Evolutionary conservation across 163 green algal genomes (phyloP).

Genomic region (Coccomyxa subellipsoidea): DNA sequence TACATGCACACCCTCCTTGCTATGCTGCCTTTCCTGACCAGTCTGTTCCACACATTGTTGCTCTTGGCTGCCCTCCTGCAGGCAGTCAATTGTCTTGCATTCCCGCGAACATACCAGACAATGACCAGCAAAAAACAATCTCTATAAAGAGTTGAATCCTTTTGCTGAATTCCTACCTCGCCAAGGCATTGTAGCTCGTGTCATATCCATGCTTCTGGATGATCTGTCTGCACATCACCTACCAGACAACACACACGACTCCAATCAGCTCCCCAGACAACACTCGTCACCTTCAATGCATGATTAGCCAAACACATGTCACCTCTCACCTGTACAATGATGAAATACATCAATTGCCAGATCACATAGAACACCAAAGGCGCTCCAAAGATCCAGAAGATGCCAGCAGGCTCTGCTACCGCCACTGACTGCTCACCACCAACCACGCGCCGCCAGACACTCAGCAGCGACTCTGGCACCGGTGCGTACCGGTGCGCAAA

Average conservation of each 20-base stretch:
- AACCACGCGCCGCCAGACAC: neutral
- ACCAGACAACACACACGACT: neutral
- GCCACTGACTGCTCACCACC: neutral
- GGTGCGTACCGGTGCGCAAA: slow-evolving; percentile 38
- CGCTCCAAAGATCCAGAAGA: slow-evolving; percentile 37
- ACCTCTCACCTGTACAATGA: slow-evolving; percentile 55
- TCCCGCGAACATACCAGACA: no score
- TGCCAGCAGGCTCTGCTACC: neutral
- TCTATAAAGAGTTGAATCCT: no score
- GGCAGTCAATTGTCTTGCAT: no score
- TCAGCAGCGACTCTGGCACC: neutral
- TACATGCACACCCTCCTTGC: slow-evolving; percentile 48
- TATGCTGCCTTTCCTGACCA: slow-evolving; percentile 55
- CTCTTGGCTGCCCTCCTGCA: slow-evolving; percentile 43
- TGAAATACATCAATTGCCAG: slow-evolving; percentile 64
- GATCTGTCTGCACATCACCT: slow-evolving; percentile 42
- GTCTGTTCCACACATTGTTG: slow-evolving; percentile 55
- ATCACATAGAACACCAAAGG: slow-evolving; percentile 54
- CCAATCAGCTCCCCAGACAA: no score
- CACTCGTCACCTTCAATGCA: no score
- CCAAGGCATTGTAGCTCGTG: slow-evolving; percentile 64
- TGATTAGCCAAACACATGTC: neutral
- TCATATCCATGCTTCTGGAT: slow-evolving; percentile 50
- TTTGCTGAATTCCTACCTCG: slow-evolving; percentile 26
- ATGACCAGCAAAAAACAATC: no score